phyloP scores from a whole-genome alignment of 1,284 basidiomycete genomes.

The Quambalaria eucalypti region DNA sequence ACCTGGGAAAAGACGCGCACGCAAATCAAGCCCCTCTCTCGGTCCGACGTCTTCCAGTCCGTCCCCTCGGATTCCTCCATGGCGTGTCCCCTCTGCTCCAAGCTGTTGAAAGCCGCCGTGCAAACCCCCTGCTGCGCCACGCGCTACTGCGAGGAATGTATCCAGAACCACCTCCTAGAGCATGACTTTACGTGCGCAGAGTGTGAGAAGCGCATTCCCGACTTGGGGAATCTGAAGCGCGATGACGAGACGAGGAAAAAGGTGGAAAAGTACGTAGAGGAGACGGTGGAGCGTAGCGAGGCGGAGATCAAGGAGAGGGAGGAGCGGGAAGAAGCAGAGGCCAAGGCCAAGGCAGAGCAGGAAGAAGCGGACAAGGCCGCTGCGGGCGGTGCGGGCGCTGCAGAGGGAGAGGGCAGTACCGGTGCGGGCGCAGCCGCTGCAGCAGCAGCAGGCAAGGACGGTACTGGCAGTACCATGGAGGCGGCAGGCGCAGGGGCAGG shows the following conservation, averaged over 20 bases:
- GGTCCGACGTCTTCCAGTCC: slow-evolving; percentile 38
- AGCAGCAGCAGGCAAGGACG: background rate
- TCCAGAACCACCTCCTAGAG: slow-evolving; percentile 43
- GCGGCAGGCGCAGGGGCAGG: background rate
- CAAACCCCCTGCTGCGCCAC: slow-evolving; percentile 41
- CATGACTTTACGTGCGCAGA: slow-evolving; percentile 45
- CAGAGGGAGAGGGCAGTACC: slow-evolving; percentile 1
- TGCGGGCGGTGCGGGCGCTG: background rate
- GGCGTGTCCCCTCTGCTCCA: slow-evolving; percentile 41
- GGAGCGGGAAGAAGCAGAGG: background rate
- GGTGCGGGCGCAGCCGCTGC: background rate
- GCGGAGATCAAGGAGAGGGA: slow-evolving; percentile 17
- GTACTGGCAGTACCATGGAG: too few relatives aligned
- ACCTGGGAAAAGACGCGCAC: slow-evolving; percentile 35
- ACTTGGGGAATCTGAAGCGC: slow-evolving; percentile 32
- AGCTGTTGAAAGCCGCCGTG: slow-evolving; percentile 36
- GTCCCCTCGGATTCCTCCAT: slow-evolving; percentile 39
- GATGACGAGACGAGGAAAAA: slow-evolving; percentile 36
- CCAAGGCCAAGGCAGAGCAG: slow-evolving; percentile 1
- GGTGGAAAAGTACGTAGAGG: slow-evolving; percentile 39
- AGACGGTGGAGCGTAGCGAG: slow-evolving; percentile 38
- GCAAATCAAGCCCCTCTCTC: slow-evolving; percentile 34
- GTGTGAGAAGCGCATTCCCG: slow-evolving; percentile 40
- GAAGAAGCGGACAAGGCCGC: background rate
- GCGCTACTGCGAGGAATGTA: slow-evolving; percentile 44